A percentile compares a stretch with the other conserved stretches of the same genome.
Conservation (phyloP, 345 rosid genomes). For the Populus ilicifolia region DNA sequence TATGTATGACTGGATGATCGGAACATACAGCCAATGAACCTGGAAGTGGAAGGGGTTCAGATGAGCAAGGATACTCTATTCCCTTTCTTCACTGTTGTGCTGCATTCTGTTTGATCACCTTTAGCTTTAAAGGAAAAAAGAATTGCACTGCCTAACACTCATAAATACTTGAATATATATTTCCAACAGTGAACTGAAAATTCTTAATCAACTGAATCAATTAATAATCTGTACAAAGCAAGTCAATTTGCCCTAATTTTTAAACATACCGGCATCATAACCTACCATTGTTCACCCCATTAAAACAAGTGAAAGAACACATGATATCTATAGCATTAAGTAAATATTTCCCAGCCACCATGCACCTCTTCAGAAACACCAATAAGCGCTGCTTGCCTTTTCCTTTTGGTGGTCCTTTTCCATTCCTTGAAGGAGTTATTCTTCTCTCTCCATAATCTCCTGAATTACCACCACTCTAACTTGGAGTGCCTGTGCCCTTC, state of each 20-base stretch:
- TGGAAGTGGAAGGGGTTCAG: too few relatives aligned
- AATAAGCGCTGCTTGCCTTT: neutral
- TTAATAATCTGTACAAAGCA: conserved; percentile 29
- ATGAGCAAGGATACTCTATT: too few relatives aligned
- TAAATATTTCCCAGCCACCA: conserved; percentile 2
- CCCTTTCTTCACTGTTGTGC: too few relatives aligned
- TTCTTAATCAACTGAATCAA: conserved; percentile 7
- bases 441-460: neutral
- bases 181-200: neutral
- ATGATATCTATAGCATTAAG: conserved; percentile 1
- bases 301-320: conserved; percentile 8
- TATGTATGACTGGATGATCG: neutral
- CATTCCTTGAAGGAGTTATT: neutral
- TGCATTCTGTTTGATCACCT: too few relatives aligned
- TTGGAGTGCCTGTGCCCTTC: conserved; percentile 10
- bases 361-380: neutral
- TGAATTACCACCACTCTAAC: conserved; percentile 7
- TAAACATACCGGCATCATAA: neutral
- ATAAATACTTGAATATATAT: too few relatives aligned
- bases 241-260: neutral
- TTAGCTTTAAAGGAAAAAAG: too few relatives aligned
- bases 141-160: too few relatives aligned
- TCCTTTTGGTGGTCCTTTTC: neutral
- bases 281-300: neutral
- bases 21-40: neutral